Base-by-base conservation (phyloP, 2,329 filamentous ascomycete genomes). In the Xylaria sp. region DNA sequence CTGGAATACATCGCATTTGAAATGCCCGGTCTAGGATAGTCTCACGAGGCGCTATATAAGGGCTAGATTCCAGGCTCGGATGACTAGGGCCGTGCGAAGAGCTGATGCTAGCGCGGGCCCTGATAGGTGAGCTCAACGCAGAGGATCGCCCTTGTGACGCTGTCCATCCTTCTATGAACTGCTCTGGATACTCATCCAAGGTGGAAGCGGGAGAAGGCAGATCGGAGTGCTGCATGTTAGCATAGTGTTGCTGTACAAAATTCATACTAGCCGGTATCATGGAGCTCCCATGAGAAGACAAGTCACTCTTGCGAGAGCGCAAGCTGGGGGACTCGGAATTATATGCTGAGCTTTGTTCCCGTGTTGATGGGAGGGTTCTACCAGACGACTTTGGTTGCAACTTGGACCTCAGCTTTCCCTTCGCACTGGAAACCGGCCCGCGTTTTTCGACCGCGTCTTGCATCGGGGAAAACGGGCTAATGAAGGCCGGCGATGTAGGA, bases 21-120 rank as follows among this genome's bases (percentile, higher is more conserved):
- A 91, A 91, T 0, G 89, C 89, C 45, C 89, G 81, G 75, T 91
- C 89, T n/a, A 91, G 77, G 60, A 91, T 91, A 0, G 89, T 90
- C 77, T 91, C 89, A 18, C 89, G 83, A 2, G 86, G 86, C 0
- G 78, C 79, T 1, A 86, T 84, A 0, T 87, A 86, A 0, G 86
- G 85, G 72, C 82, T 83, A 1, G 84, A 83, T 46, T 83, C 80
- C 2, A 81, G 72, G 9, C 82, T 73, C 5, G 75, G 73, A 7
- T 76, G 72, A 23, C 73, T 67, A 1, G 82, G 81, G 18, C 81
- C 79, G 13, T 84, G 82, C 1, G 72, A 69, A 41, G 86, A 88
- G 68, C 84, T 81, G 57, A 89, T 80, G 72, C 87, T 89, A 52
- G 84, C 86, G 7, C 86, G 83, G 2, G 81, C 84, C 48, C 86